phyloP scores from a whole-genome alignment of 768 basidiomycete genomes.

The Epithele typhae region DNA sequence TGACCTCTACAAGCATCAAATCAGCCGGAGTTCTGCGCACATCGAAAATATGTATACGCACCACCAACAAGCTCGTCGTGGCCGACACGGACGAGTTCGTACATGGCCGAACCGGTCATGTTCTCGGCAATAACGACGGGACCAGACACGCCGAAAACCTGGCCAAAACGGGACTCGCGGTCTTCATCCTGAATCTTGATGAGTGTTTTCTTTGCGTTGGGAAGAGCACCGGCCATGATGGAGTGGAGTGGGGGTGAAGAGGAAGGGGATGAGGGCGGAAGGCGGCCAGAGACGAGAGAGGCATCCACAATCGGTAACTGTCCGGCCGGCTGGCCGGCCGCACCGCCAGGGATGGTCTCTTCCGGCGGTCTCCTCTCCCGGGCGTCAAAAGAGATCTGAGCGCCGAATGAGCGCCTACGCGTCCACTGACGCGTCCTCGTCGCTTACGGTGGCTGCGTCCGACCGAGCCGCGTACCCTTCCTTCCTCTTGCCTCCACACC shows the following conservation, averaged over 20 bases:
- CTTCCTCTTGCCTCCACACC: conserved; percentile 19
- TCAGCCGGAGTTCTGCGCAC: neutral
- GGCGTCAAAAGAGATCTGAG: too few species aligned
- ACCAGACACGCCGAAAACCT: conserved; percentile 94
- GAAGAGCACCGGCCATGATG: conserved; percentile 87
- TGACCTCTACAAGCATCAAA: conserved; percentile 70
- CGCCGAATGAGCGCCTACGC: conserved; percentile 17
- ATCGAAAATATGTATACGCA: conserved; percentile 29
- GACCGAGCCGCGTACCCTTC: conserved; percentile 11
- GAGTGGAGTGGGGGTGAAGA: conserved; percentile 1
- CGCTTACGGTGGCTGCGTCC: neutral
- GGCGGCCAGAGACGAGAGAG: conserved; percentile 7
- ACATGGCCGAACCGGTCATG: conserved; percentile 96
- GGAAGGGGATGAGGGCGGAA: conserved; percentile 3
- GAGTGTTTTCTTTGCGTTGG: conserved; percentile 85
- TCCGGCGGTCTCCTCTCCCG: too few species aligned
- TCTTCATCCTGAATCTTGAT: conserved; percentile 90
- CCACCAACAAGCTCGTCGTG: conserved; percentile 98
- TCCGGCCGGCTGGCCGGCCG: too few species aligned
- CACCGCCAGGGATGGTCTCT: too few species aligned
- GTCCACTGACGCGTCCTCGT: conserved; percentile 31
- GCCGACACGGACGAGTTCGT: conserved; percentile 96
- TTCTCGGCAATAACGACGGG: conserved; percentile 98
- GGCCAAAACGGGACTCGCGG: conserved; percentile 79
- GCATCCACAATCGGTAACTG: conserved; percentile 1